Base-by-base conservation (phyloP, 176 grass and related monocot species). In the Phragmites australis region DNA sequence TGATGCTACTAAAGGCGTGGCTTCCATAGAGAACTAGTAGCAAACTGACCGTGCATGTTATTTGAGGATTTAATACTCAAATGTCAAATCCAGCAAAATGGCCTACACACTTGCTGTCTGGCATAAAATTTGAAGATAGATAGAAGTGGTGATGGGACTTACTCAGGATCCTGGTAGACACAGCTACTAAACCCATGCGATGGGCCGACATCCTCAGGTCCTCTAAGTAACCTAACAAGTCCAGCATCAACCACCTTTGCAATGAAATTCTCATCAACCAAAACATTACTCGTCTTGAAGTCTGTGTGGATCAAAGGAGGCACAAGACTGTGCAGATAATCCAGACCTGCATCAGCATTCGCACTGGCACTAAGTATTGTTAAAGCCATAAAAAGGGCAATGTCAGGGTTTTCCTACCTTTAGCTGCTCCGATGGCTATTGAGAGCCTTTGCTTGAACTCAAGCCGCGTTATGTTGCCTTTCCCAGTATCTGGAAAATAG, bases 241-340 rank as follows among this genome's bases (percentile, higher is more conserved):
- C 96, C 90, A 81, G 81, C 85, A 86, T 95, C 96, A 82, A 88
- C 88, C 71, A 99, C 92, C 76, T 93, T 99, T n/a, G 96, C 96
- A 87, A 95, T 99, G 74, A 93, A 99, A 84, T 95, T 99, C 68
- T 99, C 96, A 64, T 99, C 96, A 15, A 99, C 96, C 84, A 99
- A 85, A 8, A 99, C 92, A 76, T 99, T 99, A 45, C 73, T 99
- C 49, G 90, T 91, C 84, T 99, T 98, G 88, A 99, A 99, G 45
- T 91, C 65, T 44, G 87, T 89, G 87, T 99, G 96, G 39, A 99
- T 78, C 78, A 99, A 54, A 48, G 90, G 96, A 89, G 92, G 84
- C 56, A 84, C 77, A 58, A 89, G 47, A 83, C 84, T 81, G 64
- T 98, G 96, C 63, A 98, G 74, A 88, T 94, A 84, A 48, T 83